A percentile compares a stretch with the other conserved stretches of the same genome.
Evolutionary conservation across 805 yeast species (phyloP).

Genomic region (Spathaspora girioi): DNA sequence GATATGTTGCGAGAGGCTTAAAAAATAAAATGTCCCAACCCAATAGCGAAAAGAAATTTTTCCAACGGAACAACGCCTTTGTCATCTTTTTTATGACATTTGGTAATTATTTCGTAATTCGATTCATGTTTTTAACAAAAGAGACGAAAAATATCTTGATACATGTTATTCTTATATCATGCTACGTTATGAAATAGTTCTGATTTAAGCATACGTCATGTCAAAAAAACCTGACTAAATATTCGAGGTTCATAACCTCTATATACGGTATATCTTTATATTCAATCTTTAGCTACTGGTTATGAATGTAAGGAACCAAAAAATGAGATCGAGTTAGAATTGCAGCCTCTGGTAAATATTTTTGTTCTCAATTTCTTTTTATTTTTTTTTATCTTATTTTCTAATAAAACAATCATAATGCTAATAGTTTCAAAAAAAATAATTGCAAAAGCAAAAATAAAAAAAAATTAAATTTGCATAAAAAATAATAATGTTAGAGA

Average conservation of each 20-base stretch:
- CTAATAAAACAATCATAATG: neutral
- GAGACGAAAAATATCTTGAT: too few relatives aligned
- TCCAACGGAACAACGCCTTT: neutral
- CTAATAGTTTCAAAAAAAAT: neutral
- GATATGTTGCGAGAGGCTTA: neutral
- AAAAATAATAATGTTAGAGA: neutral
- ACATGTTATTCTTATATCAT: too few relatives aligned
- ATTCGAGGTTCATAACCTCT: too few relatives aligned
- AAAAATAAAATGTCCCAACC: neutral
- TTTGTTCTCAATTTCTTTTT: neutral
- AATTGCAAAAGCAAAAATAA: neutral
- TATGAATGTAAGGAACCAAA: neutral
- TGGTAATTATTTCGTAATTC: neutral
- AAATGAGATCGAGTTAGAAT: neutral
- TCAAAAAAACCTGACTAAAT: too few relatives aligned
- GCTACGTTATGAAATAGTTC: too few relatives aligned
- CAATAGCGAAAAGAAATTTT: neutral
- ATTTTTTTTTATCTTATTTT: neutral
- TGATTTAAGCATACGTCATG: too few relatives aligned
- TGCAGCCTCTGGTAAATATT: neutral
- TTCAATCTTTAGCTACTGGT: neutral
- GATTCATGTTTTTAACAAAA: too few relatives aligned
- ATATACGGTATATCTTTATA: too few relatives aligned
- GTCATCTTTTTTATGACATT: neutral
- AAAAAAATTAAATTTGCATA: neutral